phyloP scores from a whole-genome alignment of 371 early-diverging fungal genomes.

The Syncephalastrum racemosum region DNA sequence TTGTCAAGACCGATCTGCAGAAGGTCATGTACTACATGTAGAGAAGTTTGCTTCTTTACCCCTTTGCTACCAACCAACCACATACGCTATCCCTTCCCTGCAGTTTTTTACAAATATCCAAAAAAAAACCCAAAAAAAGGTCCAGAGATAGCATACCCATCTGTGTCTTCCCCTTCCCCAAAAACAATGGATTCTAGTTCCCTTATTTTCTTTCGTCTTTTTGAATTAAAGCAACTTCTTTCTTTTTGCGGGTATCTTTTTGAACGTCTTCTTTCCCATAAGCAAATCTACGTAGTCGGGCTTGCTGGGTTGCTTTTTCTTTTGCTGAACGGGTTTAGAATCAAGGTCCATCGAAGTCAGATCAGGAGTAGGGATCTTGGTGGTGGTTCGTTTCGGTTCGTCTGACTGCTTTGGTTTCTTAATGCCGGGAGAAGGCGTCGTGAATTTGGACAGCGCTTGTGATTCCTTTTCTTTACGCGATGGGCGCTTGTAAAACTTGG shows the following conservation, averaged over 20 bases:
- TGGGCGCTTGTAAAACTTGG: conserved; percentile 63
- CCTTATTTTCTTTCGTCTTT: background rate
- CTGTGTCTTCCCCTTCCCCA: background rate
- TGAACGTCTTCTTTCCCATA: conserved; percentile 47
- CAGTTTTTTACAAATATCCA: background rate
- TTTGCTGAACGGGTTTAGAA: conserved; percentile 3
- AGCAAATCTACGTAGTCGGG: conserved; percentile 51
- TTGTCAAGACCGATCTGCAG: conserved; percentile 37
- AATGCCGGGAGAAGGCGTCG: conserved; percentile 20
- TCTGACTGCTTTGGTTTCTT: conserved; percentile 19
- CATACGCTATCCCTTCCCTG: background rate
- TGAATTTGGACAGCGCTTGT: conserved; percentile 32
- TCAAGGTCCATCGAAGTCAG: conserved; percentile 28
- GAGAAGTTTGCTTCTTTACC: background rate
- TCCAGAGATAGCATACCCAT: background rate
- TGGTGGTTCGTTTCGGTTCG: conserved; percentile 11
- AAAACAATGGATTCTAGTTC: background rate
- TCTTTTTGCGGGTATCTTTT: conserved; percentile 35
- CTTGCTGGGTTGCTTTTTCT: conserved; percentile 24
- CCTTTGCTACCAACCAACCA: background rate
- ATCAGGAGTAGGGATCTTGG: conserved; percentile 18
- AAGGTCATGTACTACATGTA: conserved; percentile 32
- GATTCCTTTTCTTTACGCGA: conserved; percentile 59
- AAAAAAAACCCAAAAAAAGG: background rate
- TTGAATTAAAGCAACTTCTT: conserved; percentile 13